Base-by-base conservation (phyloP, 2,329 filamentous ascomycete species). In the Pestalotiopsis sp. region DNA sequence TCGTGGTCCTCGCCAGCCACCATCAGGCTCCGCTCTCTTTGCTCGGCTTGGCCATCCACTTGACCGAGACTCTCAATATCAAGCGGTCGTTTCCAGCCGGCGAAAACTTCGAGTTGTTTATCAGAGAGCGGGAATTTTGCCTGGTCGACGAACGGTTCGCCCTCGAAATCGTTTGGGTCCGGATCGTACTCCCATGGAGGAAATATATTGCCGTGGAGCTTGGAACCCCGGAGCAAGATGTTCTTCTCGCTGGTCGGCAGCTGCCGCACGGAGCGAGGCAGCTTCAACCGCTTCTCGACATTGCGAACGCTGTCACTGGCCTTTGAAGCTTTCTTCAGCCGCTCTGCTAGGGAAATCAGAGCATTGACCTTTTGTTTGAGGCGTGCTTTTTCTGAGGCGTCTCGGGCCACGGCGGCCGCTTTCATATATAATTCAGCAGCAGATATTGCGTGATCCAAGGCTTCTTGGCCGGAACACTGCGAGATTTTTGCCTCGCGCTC, bases 341-440 rank as follows among this genome's bases (percentile, higher is more conserved):
- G 84, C 80, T 97, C 94, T 2, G 93, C 95, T 69, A 86, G 83
- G 4, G 85, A 86, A 70, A 97, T 86, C 64, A 97, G 83, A 64
- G 90, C 86, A 74, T 90, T 86, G 79, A 91, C 93, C 81, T 92
- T 92, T 62, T 84, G 80, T 72, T 90, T 88, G 64, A 97, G 81
- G n/a, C 88, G 86, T 57, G 83, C 82, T 73, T 89, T 93, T 68
- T 97, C 91, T 3, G 81, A 78, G n/a, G 88, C 81, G 65, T 82
- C 84, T n/a, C 83, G 80, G 5, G 91, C 87, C 69, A 92, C 83
- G 69, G 84, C 85, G 66, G 93, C 83, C 2, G 93, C 93, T 75
- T 89, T 88, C 90, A 98, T 93, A 73, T 96, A 95, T 64, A 92
- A 83, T 77, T 98, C 94, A 25, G 91, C 92, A 4, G 92, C 93